These are phyloP conservation scores for Venturia carpophila DNA, from an alignment of 2,329 filamentous ascomycete species.

Conservation along the genomic window DNA sequence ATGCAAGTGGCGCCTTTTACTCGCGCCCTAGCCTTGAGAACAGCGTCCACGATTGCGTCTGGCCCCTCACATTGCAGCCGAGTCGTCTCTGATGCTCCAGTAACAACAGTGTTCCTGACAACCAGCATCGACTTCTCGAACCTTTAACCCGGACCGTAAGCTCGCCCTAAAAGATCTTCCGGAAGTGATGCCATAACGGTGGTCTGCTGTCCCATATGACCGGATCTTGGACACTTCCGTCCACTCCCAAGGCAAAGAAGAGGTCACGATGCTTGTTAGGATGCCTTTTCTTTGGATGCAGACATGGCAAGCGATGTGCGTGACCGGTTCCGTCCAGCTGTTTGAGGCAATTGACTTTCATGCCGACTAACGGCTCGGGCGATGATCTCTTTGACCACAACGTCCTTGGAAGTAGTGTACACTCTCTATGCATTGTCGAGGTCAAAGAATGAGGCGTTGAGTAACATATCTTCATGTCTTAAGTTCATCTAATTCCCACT, in stretches of 20 bases:
- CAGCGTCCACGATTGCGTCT: not conserved
- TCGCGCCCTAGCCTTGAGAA: not conserved
- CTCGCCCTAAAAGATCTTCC: not conserved
- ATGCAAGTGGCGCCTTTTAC: not conserved
- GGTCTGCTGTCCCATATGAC: constrained; percentile 1
- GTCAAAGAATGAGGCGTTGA: not conserved
- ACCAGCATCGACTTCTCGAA: not conserved
- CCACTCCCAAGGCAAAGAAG: not conserved
- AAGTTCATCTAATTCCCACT: not conserved
- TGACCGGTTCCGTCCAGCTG: not conserved
- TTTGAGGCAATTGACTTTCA: not conserved
- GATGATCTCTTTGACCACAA: not conserved
- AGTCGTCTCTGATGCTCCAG: not conserved
- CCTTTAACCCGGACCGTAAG: not conserved
- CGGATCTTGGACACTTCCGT: not conserved
- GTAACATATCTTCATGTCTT: not conserved
- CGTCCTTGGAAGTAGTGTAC: not conserved
- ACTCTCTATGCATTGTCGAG: not conserved
- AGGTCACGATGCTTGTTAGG: not conserved
- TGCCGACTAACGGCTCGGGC: not conserved
- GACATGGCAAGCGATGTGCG: not conserved
- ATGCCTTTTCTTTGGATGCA: not conserved
- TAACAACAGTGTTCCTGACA: not conserved
- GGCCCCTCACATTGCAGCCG: not conserved
- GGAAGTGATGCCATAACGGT: not conserved